These are phyloP conservation scores for Yamadazyma kitorensis DNA, from an alignment of 805 yeast genomes.

Conservation along the genomic window DNA sequence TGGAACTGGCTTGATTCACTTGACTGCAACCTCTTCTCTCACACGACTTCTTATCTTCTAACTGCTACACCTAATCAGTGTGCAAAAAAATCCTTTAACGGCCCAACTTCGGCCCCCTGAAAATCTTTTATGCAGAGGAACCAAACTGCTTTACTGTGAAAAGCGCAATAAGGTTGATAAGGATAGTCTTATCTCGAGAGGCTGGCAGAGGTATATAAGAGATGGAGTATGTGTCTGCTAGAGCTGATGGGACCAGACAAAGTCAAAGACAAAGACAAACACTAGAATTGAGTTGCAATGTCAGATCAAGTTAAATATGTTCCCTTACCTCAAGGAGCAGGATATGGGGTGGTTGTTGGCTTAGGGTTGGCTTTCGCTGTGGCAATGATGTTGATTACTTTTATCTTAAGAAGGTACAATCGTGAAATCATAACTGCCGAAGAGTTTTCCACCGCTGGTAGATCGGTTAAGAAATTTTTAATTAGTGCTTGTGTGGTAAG, in stretches of 20 bases:
- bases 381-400: constrained; percentile 78
- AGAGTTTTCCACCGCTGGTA: constrained; percentile 91
- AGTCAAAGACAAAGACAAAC: too few relatives aligned
- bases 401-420: constrained; percentile 71
- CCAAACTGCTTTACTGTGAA: too few relatives aligned
- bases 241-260: too few relatives aligned
- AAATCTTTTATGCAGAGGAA: not conserved
- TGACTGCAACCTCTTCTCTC: too few relatives aligned
- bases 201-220: too few relatives aligned
- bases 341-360: constrained; percentile 86
- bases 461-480: constrained; percentile 80
- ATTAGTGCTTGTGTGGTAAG: constrained; percentile 89
- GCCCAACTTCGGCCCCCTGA: not conserved
- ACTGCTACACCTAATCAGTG: too few relatives aligned
- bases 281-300: not conserved
- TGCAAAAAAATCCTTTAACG: not conserved
- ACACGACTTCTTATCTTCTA: too few relatives aligned
- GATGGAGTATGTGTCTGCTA: too few relatives aligned
- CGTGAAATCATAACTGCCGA: constrained; percentile 87
- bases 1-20: too few relatives aligned
- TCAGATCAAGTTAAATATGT: constrained; percentile 6
- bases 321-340: constrained; percentile 70
- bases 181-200: too few relatives aligned
- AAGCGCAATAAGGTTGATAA: too few relatives aligned
- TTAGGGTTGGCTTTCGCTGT: constrained; percentile 76